Base-by-base conservation (phyloP, 1,284 basidiomycete genomes). In the Trametes sp. region DNA sequence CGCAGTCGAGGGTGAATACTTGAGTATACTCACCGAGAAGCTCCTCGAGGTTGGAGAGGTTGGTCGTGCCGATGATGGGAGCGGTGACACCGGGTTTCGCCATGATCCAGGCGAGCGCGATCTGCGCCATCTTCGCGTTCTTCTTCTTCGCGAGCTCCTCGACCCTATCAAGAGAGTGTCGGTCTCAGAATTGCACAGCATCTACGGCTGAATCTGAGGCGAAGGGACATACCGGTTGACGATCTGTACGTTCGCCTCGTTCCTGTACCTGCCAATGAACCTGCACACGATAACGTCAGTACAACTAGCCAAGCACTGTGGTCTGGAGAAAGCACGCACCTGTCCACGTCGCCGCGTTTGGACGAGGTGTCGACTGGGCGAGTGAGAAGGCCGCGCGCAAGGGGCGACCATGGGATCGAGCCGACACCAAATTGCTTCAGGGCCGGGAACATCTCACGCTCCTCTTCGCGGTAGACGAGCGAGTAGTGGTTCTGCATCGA, bases 401-500 rank as follows among this genome's bases (percentile, higher is more conserved):
- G 74, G 0, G 81, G 80, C 2, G 76, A 77, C 77, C 78, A 82
- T 0, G 81, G 79, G 41, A 80, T 77, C 16, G 75, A 68, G 13
- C 79, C 79, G 38, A 81, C 78, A 19, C 75, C 77, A 54, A 75
- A 74, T 41, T 69, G 28, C 70, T 65, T 65, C 33, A 67, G 48
- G 16, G 59, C 72, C 8, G 83, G 82, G 61, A 81, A 78, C 81
- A 84, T 84, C 72, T 84, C 82, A 13, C 81, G 73, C 65, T 82
- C 82, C 63, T 83, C 81, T 65, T 84, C 82, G 49, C 83, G 76
- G 63, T 84, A 84, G 8, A 77, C 45, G 16, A 78, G 67, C 19
- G 65, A 75, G 66, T 80, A 75, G 57, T 78, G 81, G 70, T 83
- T 82, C 65, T 87, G 84, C 84, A 86, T 85, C n/a, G 78, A 79